Base-by-base conservation (phyloP, 1,284 basidiomycete genomes). In the Schizophyllum amplum region DNA sequence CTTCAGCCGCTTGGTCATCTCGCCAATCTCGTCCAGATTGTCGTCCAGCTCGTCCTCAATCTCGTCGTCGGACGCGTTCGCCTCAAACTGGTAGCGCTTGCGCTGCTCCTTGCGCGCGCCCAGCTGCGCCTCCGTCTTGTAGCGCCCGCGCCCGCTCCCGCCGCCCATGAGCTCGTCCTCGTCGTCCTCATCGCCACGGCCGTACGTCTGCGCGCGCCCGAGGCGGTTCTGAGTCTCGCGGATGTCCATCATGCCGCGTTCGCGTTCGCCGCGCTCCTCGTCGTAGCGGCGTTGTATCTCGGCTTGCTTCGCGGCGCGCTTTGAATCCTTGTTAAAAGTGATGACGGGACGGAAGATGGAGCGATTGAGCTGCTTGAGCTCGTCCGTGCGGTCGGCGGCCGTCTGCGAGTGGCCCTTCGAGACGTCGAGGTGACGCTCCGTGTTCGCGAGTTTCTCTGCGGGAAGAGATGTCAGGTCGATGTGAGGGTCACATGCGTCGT, bases 321-420 rank as follows among this genome's bases (percentile, higher is more conserved):
- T 99, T 23, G 80, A 82, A 54, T 94, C 88, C 72, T 95, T 96
- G 76, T 95, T 94, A 72, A 90, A 95, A 0, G 87, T 86, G 64
- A 95, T 86, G 58, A 83, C 91, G 1, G 94, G 94, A 20, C 90
- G 84, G 79, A 99, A 98, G 71, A 99, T 99, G 54, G 93, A 94
- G 15, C 86, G 82, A 71, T 97, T 97, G 60, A 99, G 85, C 68
- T 94, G 82, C 69, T 93, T 94, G 59, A 99, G 86, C 73, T 98
- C 94, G 62, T 88, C 88, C 5, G 95, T 93, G 71, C 87, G 94
- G 75, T 99, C 97, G 62, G 90, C 90, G 20, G 97, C 96, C 4
- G 92, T 86, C 54, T 81, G 76, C 24, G 92, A 90, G 72, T 97
- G 88, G 13, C 91, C 90, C 74, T 94, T 98, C 59, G 95, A 81